Evolutionary conservation across 345 rosid species (phyloP).

Genomic region (Ceriops decandra): DNA sequence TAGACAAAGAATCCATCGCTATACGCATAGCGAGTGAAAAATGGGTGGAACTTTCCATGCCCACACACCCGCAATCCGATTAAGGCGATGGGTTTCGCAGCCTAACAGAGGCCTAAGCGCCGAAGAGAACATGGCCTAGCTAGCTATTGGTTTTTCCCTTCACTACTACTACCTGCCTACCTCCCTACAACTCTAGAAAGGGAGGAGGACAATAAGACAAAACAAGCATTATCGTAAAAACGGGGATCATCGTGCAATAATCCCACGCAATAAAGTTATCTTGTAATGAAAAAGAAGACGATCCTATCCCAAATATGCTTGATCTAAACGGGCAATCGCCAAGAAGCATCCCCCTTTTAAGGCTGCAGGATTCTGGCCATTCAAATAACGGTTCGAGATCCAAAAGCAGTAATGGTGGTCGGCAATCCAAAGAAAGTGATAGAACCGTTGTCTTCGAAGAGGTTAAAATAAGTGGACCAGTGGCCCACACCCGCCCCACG

Average conservation of each 20-base stretch:
- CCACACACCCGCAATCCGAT: too few relatives aligned
- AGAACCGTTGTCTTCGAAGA: conserved; percentile 24
- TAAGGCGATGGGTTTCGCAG: too few relatives aligned
- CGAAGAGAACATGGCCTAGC: too few relatives aligned
- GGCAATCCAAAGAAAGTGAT: conserved; percentile 41
- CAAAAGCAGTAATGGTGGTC: conserved; percentile 12
- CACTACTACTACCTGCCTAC: too few relatives aligned
- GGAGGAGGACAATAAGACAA: not conserved
- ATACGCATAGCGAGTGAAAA: too few relatives aligned
- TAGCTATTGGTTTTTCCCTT: too few relatives aligned
- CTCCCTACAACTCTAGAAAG: not conserved
- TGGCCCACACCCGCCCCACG: not conserved
- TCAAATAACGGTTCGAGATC: conserved; percentile 6
- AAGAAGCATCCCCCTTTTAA: conserved; percentile 7
- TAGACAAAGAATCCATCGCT: too few relatives aligned
- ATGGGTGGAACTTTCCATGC: too few relatives aligned
- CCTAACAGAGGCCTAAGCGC: too few relatives aligned
- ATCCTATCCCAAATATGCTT: not conserved
- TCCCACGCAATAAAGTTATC: not conserved
- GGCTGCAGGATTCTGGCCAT: conserved; percentile 27
- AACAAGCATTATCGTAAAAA: not conserved
- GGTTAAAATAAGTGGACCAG: conserved; percentile 22
- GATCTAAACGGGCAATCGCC: conserved; percentile 21
- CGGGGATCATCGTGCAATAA: not conserved
- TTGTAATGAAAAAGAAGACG: conserved; percentile 5